A percentile compares a stretch with the other conserved stretches of the same genome.
Evolutionary conservation across 2,329 filamentous ascomycete species (phyloP).

Genomic region (Penicillium crustosum): DNA sequence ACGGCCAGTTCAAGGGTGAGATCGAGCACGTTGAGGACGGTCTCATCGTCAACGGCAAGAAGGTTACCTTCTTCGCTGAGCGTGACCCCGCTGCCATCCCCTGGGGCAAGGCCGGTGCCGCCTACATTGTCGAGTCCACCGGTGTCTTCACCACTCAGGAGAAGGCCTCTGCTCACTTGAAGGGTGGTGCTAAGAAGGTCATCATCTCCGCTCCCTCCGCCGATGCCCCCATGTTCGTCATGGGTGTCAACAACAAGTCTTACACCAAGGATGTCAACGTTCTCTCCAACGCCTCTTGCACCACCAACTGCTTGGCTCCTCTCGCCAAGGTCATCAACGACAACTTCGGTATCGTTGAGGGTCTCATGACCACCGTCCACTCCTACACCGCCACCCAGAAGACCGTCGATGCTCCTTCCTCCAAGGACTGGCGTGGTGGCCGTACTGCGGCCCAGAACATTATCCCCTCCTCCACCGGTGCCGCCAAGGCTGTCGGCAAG

Average conservation of each 20-base stretch:
- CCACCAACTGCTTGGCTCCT: conserved; percentile 99
- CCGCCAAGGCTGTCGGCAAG: conserved; percentile 99
- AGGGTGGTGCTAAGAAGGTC: conserved; percentile 97
- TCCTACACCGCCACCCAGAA: conserved; percentile 99
- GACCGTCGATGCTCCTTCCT: conserved; percentile 96
- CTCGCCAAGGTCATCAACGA: conserved; percentile 99
- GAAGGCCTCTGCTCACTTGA: conserved; percentile 91
- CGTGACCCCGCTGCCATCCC: conserved; percentile 85
- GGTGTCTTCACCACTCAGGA: conserved; percentile 99
- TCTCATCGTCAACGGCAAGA: conserved; percentile 91
- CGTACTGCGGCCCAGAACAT: conserved; percentile 99
- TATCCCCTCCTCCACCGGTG: conserved; percentile 98
- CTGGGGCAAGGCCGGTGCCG: conserved; percentile 81
- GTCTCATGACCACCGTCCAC: conserved; percentile 99
- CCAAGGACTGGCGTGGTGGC: conserved; percentile 99
- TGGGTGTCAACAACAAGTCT: conserved; percentile 94
- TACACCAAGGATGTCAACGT: conserved; percentile 90
- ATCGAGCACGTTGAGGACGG: conserved; percentile 67
- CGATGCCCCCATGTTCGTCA: conserved; percentile 99
- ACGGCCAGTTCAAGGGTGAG: conserved; percentile 94
- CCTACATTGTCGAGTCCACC: conserved; percentile 96
- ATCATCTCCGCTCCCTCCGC: conserved; percentile 60
- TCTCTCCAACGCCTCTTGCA: conserved; percentile 99
- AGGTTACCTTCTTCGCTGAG: conserved; percentile 91
- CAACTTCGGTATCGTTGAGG: conserved; percentile 96